phyloP scores from a whole-genome alignment of 306 rosid species.

The Ochetophila trinervis region DNA sequence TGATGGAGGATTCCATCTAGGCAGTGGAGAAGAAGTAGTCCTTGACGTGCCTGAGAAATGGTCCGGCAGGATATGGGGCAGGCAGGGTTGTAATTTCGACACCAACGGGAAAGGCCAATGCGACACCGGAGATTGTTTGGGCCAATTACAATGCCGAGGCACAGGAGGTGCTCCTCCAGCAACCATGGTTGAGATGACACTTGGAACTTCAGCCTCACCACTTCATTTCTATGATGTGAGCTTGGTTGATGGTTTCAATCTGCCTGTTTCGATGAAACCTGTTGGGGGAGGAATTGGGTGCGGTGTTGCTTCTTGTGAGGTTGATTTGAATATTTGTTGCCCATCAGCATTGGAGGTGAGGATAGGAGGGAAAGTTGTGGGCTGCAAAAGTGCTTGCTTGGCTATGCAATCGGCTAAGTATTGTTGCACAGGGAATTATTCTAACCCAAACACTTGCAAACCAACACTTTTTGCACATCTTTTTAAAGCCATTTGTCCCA shows the following conservation, averaged over 20 bases:
- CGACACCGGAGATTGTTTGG: slow-evolving; percentile 67
- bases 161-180: slow-evolving; percentile 81
- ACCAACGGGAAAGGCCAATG: slow-evolving; percentile 64
- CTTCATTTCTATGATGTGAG: slow-evolving; percentile 88
- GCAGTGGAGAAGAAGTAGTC: slow-evolving; percentile 70
- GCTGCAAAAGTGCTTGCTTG: slow-evolving; percentile 94
- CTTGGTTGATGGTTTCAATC: slow-evolving; percentile 87
- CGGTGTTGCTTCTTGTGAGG: slow-evolving; percentile 85
- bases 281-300: slow-evolving; percentile 90
- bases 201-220: slow-evolving; percentile 82
- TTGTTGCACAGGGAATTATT: slow-evolving; percentile 81
- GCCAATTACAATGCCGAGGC: slow-evolving; percentile 60
- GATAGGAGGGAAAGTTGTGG: slow-evolving; percentile 68
- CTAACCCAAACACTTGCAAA: slow-evolving; percentile 77
- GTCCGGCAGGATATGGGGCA: slow-evolving; percentile 97
- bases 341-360: slow-evolving; percentile 87
- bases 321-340: slow-evolving; percentile 84
- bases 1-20: slow-evolving; percentile 79
- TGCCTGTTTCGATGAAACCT: slow-evolving; percentile 94
- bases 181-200: slow-evolving; percentile 90
- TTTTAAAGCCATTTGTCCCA: slow-evolving; percentile 96
- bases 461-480: slow-evolving; percentile 84
- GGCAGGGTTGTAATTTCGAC: slow-evolving; percentile 81
- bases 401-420: slow-evolving; percentile 95
- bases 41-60: slow-evolving; percentile 67